Evolutionary conservation across 129 eudicot species (phyloP), one percentile per base, ranked within the genome.

Genomic region (Tanacetum coccineum): DNA sequence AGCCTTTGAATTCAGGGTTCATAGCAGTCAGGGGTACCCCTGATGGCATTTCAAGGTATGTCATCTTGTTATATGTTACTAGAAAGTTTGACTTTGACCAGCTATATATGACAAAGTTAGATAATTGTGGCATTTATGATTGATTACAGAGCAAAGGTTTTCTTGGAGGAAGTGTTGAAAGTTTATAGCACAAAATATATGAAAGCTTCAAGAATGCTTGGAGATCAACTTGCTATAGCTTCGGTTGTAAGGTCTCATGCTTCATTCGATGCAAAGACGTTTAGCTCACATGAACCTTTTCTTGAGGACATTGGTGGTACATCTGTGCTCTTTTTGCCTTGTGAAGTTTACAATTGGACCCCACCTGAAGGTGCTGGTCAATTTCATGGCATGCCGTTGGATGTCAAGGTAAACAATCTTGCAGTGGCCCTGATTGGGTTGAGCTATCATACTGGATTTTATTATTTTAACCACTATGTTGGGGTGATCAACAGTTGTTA

Each of bases 281-380:
- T 93, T 70, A 64, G 86, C 9, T 74, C 65, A 67, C 75, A 76
- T 15, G 66, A 73, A 69, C 73, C 95, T 61, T 90, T 90, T 62
- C 52, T 76, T 36, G 85, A 88, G 61, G 82, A 76, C 40, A 71
- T 86, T 13, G 65, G 69, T 55, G 87, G 87, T 52, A 79, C 84
- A 19, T 80, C 85, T 0, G 81, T 92, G 17, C 82, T 84, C 28
- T 92, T 88, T 64, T 69, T 92, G 62, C 96, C 98, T 4, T 92
- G 98, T 83, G 82, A 82, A 25, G 60, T 62, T 21, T 88, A 88
- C 80, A 92, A 92, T 45, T 92, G 98, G 96, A 92, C 98, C 53
- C 98, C 98, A 53, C 98, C 98, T 13, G 98, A 92, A 62, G 98
- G 98, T 60, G 96, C 96, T 18, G 98, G 98, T 59, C 96, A 92